These are phyloP conservation scores for Nidula niveotomentosa DNA, from an alignment of 1,284 basidiomycete species.

Conservation along the genomic window DNA sequence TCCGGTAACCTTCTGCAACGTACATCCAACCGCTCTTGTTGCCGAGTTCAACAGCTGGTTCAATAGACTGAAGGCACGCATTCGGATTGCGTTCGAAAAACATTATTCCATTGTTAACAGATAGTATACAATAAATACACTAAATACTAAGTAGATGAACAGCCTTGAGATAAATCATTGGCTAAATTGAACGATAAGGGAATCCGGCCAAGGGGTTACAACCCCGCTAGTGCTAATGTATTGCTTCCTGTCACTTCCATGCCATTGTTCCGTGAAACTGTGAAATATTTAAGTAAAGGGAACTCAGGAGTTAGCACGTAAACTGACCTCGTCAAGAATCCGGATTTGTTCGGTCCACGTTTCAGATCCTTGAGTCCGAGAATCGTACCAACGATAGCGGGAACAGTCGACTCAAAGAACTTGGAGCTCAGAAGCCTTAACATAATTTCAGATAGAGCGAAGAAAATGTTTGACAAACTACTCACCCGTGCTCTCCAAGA, in stretches of 20 bases:
- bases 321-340: conserved; percentile 36
- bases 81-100: too few relatives aligned
- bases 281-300: not conserved
- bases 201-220: conserved; percentile 37
- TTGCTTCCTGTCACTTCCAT: conserved; percentile 25
- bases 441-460: conserved; percentile 2
- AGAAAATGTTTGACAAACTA: not conserved
- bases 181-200: conserved; percentile 32
- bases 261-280: conserved; percentile 32
- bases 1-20: not conserved
- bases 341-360: conserved; percentile 43
- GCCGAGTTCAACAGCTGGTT: too few relatives aligned
- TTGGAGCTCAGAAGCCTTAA: conserved; percentile 35
- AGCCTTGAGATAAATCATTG: not conserved
- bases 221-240: conserved; percentile 32
- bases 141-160: too few relatives aligned
- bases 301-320: conserved; percentile 2
- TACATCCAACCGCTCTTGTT: not conserved
- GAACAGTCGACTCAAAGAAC: conserved; percentile 28
- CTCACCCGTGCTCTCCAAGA: conserved; percentile 39
- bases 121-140: too few relatives aligned
- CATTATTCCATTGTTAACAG: too few relatives aligned
- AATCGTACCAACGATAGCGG: conserved; percentile 44
- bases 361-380: conserved; percentile 46
- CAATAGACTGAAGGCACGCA: too few relatives aligned